Evolutionary conservation across 495 filamentous ascomycete genomes (phyloP), one percentile per base, ranked within the genome.

Genomic region (Daldinia loculata): DNA sequence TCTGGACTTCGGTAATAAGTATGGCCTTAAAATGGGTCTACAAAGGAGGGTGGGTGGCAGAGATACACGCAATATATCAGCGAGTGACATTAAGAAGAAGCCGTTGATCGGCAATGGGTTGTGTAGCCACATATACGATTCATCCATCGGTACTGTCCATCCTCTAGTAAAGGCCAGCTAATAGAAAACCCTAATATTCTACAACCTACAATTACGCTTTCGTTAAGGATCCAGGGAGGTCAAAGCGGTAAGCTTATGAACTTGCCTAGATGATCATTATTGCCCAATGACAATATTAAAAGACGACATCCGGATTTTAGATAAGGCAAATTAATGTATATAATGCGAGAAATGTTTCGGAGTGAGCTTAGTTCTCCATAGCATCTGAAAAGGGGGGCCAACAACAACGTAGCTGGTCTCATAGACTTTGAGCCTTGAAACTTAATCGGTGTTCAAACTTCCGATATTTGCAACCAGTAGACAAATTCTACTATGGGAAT

Each of bases 281-380:
- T 56, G 29, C 6, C n/a, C 17, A 8, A 36, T 7, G 19, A 5
- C 7, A 24, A 48, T 48, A 17, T 19, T 9, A 11, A 17, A 17
- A 48, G 17, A 4, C n/a, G 43, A 19, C 2, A 17, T 11, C 3
- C 6, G 2, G 6, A 4, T 34, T 24, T 56, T 53, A 0, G 9
- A 17, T 36, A 53, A 15, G 19, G 11, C 17, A 19, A 30, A 8
- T 30, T 39, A 39, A 43, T 50, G 58, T 39, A 38, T 67, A 53
- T 63, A 41, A 59, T 60, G 53, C 53, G 59, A 55, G 48, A 22
- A 24, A 30, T 22, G 63, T 71, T 67, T 71, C 63, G 66, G 6
- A 22, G 4, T 29, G 43, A 69, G 56, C 17, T 52, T 65, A 41
- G 61, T 61, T 27, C 17, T 39, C 22, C 45, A 30, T 11, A 12